phyloP scores from a whole-genome alignment of 768 basidiomycete species.

The Termitomyces sp. region DNA sequence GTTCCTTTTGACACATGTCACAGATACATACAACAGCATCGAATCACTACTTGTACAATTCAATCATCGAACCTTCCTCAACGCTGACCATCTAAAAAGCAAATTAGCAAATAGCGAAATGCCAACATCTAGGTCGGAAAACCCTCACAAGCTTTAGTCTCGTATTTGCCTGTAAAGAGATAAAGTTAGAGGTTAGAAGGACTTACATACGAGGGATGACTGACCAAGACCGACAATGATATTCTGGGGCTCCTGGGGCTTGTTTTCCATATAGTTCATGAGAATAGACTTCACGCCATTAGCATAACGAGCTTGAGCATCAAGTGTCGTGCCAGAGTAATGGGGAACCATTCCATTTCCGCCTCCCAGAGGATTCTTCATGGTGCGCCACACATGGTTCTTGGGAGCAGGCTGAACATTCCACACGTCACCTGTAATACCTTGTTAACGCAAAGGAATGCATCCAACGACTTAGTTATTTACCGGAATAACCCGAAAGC shows the following conservation, averaged over 20 bases:
- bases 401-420: slow-evolving; percentile 82
- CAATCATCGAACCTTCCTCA: slow-evolving; percentile 11
- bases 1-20: background rate
- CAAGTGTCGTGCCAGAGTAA: slow-evolving; percentile 85
- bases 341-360: slow-evolving; percentile 91
- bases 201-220: slow-evolving; percentile 17
- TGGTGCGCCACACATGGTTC: slow-evolving; percentile 82
- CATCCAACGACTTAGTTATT: background rate
- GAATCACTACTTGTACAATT: background rate
- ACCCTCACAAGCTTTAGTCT: slow-evolving; percentile 40
- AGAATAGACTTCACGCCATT: slow-evolving; percentile 65
- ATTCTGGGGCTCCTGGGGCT: slow-evolving; percentile 72
- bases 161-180: slow-evolving; percentile 31
- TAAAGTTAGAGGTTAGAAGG: background rate
- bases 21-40: background rate
- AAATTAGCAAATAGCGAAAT: background rate
- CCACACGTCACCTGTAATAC: slow-evolving; percentile 63
- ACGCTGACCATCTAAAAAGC: slow-evolving; percentile 44
- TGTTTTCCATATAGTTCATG: slow-evolving; percentile 58
- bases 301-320: slow-evolving; percentile 87
- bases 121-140: background rate
- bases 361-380: slow-evolving; percentile 75
- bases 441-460: background rate
- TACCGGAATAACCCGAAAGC: slow-evolving; percentile 52
- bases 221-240: slow-evolving; percentile 72